Conservation (phyloP, 768 basidiomycete species). For the Suillus hirtellus region DNA sequence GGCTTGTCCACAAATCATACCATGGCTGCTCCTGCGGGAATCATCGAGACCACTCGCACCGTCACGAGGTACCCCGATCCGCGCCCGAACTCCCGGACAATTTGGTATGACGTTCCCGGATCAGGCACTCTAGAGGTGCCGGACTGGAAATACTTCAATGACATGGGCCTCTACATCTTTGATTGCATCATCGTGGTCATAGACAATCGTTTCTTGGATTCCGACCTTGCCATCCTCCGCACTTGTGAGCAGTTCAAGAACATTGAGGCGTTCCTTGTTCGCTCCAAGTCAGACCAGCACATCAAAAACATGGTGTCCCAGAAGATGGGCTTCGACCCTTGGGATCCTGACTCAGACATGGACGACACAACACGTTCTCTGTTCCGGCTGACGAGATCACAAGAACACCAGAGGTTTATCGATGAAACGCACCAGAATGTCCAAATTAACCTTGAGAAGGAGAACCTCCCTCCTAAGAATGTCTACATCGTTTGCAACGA, state of each 20-base stretch:
- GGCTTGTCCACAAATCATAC: background rate
- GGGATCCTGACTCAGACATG: background rate
- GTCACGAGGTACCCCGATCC: background rate
- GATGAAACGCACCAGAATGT: conserved; percentile 18
- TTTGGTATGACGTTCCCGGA: background rate
- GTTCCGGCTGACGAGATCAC: conserved; percentile 5
- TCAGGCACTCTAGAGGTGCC: background rate
- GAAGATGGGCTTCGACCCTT: conserved; percentile 3
- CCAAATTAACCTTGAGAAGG: conserved; percentile 10
- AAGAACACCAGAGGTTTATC: conserved; percentile 20
- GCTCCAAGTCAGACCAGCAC: conserved; percentile 19
- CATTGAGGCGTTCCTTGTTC: conserved; percentile 13
- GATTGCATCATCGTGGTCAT: background rate
- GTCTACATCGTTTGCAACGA: conserved; percentile 21
- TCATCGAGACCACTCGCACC: background rate
- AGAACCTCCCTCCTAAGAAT: conserved; percentile 16
- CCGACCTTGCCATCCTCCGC: background rate
- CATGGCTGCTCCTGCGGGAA: background rate
- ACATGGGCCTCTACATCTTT: background rate
- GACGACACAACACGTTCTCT: background rate
- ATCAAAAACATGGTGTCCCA: conserved; percentile 16
- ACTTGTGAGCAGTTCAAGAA: background rate
- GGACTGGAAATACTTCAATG: background rate
- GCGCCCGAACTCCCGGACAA: background rate
- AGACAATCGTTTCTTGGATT: background rate